A percentile compares a stretch with the other conserved stretches of the same genome.
Conservation (phyloP, 2,329 filamentous ascomycete genomes). For the Sporothrix euskadiensis region DNA sequence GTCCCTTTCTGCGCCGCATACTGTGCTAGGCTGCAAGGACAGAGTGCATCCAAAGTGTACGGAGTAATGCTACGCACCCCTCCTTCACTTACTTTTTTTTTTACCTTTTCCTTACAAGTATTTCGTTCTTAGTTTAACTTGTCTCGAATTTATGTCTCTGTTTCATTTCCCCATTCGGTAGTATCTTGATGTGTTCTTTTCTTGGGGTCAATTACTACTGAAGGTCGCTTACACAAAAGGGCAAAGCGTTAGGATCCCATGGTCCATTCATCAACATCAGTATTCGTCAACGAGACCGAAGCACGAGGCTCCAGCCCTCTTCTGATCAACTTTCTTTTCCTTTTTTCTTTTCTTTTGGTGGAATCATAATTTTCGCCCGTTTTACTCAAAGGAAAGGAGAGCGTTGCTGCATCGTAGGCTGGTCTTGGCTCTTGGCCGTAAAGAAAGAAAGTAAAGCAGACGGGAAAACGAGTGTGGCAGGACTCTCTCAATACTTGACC, state of each 20-base stretch:
- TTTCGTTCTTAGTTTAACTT: not conserved
- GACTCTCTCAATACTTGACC: not conserved
- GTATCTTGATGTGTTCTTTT: not conserved
- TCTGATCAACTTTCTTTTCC: not conserved
- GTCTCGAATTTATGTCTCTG: not conserved
- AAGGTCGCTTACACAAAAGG: not conserved
- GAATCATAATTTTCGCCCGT: not conserved
- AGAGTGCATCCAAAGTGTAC: not conserved
- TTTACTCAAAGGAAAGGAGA: not conserved
- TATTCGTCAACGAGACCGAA: not conserved
- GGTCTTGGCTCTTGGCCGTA: not conserved
- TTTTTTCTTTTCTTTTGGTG: not conserved
- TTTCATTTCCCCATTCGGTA: conserved; percentile 6
- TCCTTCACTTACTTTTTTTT: not conserved
- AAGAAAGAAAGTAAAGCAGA: not conserved
- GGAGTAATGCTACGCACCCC: not conserved
- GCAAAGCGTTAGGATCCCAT: not conserved
- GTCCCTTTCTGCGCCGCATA: not conserved
- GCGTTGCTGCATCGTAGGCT: not conserved
- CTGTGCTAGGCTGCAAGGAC: not conserved
- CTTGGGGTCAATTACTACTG: not conserved
- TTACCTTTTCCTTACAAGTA: not conserved
- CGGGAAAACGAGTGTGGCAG: not conserved
- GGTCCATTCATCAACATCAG: not conserved
- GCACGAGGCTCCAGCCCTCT: not conserved